A percentile compares a stretch with the other conserved stretches of the same genome.
Evolutionary conservation across 345 rosid species (phyloP).

Genomic region (Hevea brasiliensis): DNA sequence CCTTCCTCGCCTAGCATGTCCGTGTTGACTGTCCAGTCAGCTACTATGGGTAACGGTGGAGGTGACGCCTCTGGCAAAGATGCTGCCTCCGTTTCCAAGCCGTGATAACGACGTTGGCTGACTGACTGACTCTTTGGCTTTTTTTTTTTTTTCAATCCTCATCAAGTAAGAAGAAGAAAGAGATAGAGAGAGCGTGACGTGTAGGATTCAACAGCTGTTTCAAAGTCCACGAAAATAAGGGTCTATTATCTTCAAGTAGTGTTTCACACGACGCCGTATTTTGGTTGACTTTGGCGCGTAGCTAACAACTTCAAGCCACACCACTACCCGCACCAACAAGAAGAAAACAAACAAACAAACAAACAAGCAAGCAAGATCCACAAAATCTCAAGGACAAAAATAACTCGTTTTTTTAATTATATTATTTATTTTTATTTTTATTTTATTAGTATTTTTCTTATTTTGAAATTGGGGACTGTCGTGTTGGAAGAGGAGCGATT

Average conservation of each 20-base stretch:
- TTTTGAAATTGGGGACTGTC: not conserved
- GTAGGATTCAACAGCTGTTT: slow-evolving; percentile 16
- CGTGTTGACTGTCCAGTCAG: slow-evolving; percentile 71
- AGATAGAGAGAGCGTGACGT: slow-evolving; percentile 11
- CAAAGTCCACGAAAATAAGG: slow-evolving; percentile 46
- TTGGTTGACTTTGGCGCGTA: slow-evolving; percentile 37
- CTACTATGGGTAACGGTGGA: slow-evolving; percentile 44
- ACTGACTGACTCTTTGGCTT: not conserved
- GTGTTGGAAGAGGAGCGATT: not conserved
- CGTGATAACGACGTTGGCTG: slow-evolving; percentile 45
- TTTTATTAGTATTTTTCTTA: not conserved
- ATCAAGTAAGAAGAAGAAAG: not conserved
- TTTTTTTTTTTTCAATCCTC: not conserved
- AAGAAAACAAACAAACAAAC: slow-evolving; percentile 8
- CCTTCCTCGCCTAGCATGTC: slow-evolving; percentile 79
- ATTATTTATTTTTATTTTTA: not conserved
- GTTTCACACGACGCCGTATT: slow-evolving; percentile 48
- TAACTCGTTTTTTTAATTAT: not conserved
- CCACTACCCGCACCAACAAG: not conserved
- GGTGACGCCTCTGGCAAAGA: slow-evolving; percentile 55
- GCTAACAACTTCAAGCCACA: slow-evolving; percentile 15
- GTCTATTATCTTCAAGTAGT: not conserved
- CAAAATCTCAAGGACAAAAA: slow-evolving; percentile 21
- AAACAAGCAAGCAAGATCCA: not conserved
- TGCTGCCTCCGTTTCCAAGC: slow-evolving; percentile 64